Evolutionary conservation across 768 basidiomycete genomes (phyloP).

Genomic region (Rhodosporidiobolus odoratus): DNA sequence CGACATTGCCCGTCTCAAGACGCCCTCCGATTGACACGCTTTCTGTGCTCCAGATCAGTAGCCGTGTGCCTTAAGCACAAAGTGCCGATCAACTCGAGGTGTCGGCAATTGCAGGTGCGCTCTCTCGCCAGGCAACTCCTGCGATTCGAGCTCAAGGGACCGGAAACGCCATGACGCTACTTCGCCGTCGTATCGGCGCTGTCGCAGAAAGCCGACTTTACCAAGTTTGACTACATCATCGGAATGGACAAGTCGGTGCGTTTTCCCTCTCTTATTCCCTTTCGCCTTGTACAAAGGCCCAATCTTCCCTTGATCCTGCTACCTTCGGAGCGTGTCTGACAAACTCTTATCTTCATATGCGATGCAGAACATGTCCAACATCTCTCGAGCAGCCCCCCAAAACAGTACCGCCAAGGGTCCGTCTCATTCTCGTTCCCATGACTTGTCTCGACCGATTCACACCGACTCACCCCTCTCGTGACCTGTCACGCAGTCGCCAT

Average conservation of each 20-base stretch:
- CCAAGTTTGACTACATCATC: slow-evolving; percentile 72
- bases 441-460: not conserved
- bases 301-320: not conserved
- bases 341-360: not conserved
- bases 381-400: slow-evolving; percentile 54
- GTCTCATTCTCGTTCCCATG: not conserved
- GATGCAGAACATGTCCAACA: slow-evolving; percentile 58
- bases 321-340: no score
- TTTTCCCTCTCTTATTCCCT: not conserved
- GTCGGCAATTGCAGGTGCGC: slow-evolving; percentile 57
- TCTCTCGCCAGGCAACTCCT: slow-evolving; percentile 51
- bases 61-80: slow-evolving; percentile 53
- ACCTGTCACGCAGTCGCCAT: slow-evolving; percentile 52
- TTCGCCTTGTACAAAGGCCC: not conserved
- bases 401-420: slow-evolving; percentile 54
- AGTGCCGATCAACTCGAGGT: slow-evolving; percentile 11
- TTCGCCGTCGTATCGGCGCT: no score
- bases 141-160: no score
- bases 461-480: not conserved
- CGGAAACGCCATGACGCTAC: not conserved
- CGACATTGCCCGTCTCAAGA: no score
- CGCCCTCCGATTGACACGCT: not conserved
- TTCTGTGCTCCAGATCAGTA: slow-evolving; percentile 55
- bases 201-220: slow-evolving; percentile 58
- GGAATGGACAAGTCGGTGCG: slow-evolving; percentile 62